Evolutionary conservation across 495 filamentous ascomycete genomes (phyloP).

Genomic region (Xylaria venustula): DNA sequence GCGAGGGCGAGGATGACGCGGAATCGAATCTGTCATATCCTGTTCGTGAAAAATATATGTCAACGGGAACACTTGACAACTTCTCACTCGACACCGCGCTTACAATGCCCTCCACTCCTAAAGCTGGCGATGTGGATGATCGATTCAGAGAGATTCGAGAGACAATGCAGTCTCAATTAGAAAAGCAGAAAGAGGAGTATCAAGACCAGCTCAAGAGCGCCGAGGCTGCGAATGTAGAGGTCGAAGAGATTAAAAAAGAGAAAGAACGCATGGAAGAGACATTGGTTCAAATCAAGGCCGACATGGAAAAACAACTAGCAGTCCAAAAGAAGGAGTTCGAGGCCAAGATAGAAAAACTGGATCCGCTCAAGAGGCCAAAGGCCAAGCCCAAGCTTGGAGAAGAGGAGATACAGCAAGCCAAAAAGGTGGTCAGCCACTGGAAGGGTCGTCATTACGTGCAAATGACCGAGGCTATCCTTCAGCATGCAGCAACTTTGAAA

Average conservation of each 20-base stretch:
- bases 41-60: conserved; percentile 92
- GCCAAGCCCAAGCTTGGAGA: conserved; percentile 64
- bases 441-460: conserved; percentile 80
- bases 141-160: conserved; percentile 72
- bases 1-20: conserved; percentile 81
- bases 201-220: conserved; percentile 76
- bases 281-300: conserved; percentile 71
- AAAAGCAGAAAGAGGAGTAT: conserved; percentile 83
- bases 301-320: conserved; percentile 80
- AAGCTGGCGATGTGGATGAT: conserved; percentile 70
- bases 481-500: conserved; percentile 83
- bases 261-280: conserved; percentile 86
- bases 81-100: conserved; percentile 93
- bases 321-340: conserved; percentile 77
- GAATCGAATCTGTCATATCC: conserved; percentile 89
- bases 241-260: conserved; percentile 80
- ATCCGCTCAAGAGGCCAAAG: conserved; percentile 47
- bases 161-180: conserved; percentile 84
- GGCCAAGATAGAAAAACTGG: conserved; percentile 49
- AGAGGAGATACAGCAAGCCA: conserved; percentile 68
- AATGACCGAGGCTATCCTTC: conserved; percentile 91
- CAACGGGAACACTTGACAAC: conserved; percentile 91
- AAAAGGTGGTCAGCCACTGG: conserved; percentile 69
- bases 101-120: conserved; percentile 91
- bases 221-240: conserved; percentile 73